phyloP scores from a whole-genome alignment of 2,329 filamentous ascomycete species.

The Pseudogymnoascus sp. region DNA sequence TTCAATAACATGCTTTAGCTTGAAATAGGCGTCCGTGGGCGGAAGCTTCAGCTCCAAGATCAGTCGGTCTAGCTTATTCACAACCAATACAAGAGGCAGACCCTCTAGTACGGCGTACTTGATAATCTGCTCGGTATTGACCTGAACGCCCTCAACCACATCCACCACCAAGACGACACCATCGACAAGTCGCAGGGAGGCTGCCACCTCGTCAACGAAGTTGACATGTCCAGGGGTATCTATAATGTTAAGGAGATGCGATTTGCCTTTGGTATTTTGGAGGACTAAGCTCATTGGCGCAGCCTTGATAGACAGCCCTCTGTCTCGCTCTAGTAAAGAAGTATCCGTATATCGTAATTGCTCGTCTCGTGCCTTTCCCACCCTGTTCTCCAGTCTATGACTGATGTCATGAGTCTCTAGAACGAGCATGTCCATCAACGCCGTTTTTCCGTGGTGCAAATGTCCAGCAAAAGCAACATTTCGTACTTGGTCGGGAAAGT shows the following conservation, averaged over 20 bases:
- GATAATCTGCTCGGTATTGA: conserved; percentile 95
- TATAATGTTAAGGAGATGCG: conserved; percentile 86
- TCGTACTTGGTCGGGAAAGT: conserved; percentile 86
- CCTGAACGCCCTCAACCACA: conserved; percentile 96
- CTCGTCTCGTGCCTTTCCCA: conserved; percentile 75
- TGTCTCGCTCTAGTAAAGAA: conserved; percentile 78
- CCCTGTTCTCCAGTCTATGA: conserved; percentile 70
- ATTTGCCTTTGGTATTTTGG: conserved; percentile 84
- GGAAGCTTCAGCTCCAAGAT: conserved; percentile 92
- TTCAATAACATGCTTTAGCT: conserved; percentile 96
- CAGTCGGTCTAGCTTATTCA: conserved; percentile 96
- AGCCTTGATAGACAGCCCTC: conserved; percentile 85
- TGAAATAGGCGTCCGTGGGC: conserved; percentile 95
- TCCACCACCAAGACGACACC: conserved; percentile 91
- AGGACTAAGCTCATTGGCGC: conserved; percentile 91
- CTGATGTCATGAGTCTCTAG: conserved; percentile 86
- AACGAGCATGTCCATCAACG: conserved; percentile 97
- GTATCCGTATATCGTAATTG: conserved; percentile 93
- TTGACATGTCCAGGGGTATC: conserved; percentile 98
- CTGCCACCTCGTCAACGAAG: conserved; percentile 94
- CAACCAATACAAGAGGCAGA: conserved; percentile 77
- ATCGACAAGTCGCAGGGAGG: conserved; percentile 78
- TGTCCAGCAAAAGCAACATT: conserved; percentile 91
- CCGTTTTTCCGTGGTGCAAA: conserved; percentile 94
- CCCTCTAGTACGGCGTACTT: conserved; percentile 89